A percentile compares a stretch with the other conserved stretches of the same genome.
Conservation (phyloP, 257 asterid genomes). For the Prunella vulgaris region DNA sequence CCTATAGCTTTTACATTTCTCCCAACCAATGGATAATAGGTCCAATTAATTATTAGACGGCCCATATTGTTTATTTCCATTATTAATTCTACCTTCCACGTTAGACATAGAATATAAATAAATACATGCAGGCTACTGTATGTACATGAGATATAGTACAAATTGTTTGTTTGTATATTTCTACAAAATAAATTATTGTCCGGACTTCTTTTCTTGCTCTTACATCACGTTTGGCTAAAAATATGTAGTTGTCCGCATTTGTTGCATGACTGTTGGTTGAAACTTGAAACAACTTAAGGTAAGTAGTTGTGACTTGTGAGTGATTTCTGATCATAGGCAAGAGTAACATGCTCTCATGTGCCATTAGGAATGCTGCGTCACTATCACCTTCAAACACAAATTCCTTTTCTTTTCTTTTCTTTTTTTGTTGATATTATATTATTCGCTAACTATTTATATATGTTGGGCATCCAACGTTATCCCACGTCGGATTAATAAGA, state of each 20-base stretch:
- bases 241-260: background rate
- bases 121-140: background rate
- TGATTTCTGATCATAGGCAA: constrained; percentile 18
- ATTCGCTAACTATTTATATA: no score
- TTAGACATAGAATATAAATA: no score
- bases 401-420: no score
- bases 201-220: background rate
- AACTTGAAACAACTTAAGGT: constrained; percentile 14
- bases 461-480: no score
- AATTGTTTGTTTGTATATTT: background rate
- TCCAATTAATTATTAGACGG: background rate
- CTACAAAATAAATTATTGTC: constrained; percentile 8
- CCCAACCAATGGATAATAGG: background rate
- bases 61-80: background rate
- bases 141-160: background rate
- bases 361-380: constrained; percentile 39
- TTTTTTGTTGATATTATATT: no score
- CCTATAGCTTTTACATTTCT: background rate
- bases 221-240: background rate
- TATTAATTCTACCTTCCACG: background rate
- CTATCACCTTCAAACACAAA: constrained; percentile 21
- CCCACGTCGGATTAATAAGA: no score
- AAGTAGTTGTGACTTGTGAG: constrained; percentile 26
- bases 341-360: constrained; percentile 82
- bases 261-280: background rate